Evolutionary conservation across 1,284 basidiomycete genomes (phyloP).

Genomic region (Takashimella koratensis): DNA sequence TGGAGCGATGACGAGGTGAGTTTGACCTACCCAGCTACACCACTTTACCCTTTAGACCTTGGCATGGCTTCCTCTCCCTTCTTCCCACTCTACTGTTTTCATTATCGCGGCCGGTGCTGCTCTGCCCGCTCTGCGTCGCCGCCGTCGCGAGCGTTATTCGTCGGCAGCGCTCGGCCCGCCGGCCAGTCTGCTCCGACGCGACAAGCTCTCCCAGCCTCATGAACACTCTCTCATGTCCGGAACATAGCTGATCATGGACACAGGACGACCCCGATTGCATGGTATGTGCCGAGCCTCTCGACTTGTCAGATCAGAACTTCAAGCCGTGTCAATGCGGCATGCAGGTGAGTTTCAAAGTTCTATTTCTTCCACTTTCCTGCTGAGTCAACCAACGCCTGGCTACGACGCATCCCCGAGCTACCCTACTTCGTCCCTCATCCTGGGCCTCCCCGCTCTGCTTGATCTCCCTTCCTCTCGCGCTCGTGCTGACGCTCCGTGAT

Average conservation of each 20-base stretch:
- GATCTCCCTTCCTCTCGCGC: neutral
- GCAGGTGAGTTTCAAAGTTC: conserved; percentile 68
- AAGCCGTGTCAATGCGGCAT: conserved; percentile 99
- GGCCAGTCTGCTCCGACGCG: no score
- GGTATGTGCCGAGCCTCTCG: conserved; percentile 97
- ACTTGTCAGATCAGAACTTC: conserved; percentile 98
- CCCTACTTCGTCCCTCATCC: neutral
- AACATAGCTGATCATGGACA: no score
- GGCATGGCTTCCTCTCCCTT: no score
- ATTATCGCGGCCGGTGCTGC: no score
- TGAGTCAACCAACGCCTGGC: neutral
- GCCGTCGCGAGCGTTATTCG: no score
- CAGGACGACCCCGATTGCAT: conserved; percentile 98
- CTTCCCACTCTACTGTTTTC: no score
- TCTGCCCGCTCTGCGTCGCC: no score
- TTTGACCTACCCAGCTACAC: conserved; percentile 5
- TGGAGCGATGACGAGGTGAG: conserved; percentile 89
- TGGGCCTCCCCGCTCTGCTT: neutral
- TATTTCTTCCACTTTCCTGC: neutral
- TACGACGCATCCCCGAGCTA: neutral
- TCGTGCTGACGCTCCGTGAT: neutral
- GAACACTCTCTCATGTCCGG: no score
- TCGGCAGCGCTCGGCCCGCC: no score
- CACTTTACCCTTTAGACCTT: no score
- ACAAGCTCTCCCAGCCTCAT: no score